These are phyloP conservation scores for Colletotrichum tofieldiae DNA, from an alignment of 2,329 filamentous ascomycete species.

Conservation along the genomic window DNA sequence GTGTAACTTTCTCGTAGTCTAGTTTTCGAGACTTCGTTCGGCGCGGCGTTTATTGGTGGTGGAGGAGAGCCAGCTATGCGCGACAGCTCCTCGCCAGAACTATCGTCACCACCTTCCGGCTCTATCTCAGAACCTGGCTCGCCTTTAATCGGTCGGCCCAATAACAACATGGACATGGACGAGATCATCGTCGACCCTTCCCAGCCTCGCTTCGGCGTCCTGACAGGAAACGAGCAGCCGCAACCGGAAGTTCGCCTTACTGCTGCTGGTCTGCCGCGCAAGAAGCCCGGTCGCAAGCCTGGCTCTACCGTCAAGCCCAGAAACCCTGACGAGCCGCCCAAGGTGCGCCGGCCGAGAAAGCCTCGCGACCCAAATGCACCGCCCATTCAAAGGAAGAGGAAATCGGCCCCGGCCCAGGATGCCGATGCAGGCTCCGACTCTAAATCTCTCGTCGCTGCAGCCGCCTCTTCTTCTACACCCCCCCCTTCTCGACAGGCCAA, in stretches of 20 bases:
- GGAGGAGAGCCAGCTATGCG: conserved; percentile 44
- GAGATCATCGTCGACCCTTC: conserved; percentile 66
- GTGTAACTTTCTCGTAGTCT: not conserved
- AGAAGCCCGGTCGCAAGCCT: conserved; percentile 77
- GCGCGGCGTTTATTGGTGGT: conserved; percentile 34
- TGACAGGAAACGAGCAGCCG: conserved; percentile 45
- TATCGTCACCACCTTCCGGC: conserved; percentile 68
- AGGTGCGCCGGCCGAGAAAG: conserved; percentile 69
- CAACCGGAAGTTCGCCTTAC: conserved; percentile 57
- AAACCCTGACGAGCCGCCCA: conserved; percentile 61
- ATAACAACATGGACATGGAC: conserved; percentile 60
- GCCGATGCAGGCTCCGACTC: conserved; percentile 54
- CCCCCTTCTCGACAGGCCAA: conserved; percentile 55
- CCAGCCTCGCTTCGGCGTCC: conserved; percentile 52
- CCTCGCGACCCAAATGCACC: conserved; percentile 73
- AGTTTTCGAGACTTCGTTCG: conserved; percentile 10
- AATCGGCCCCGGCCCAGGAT: conserved; percentile 60
- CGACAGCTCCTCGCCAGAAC: conserved; percentile 63
- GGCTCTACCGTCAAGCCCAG: conserved; percentile 68
- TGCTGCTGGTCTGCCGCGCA: conserved; percentile 71
- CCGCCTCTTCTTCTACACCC: conserved; percentile 45
- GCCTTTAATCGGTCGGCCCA: conserved; percentile 52
- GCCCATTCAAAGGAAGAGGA: conserved; percentile 69
- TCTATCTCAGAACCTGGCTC: conserved; percentile 66
- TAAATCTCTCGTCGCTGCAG: conserved; percentile 52